A percentile compares a stretch with the other conserved stretches of the same genome.
phyloP scores from a whole-genome alignment of 2,329 filamentous ascomycete species.

The Aspergillus sp. region DNA sequence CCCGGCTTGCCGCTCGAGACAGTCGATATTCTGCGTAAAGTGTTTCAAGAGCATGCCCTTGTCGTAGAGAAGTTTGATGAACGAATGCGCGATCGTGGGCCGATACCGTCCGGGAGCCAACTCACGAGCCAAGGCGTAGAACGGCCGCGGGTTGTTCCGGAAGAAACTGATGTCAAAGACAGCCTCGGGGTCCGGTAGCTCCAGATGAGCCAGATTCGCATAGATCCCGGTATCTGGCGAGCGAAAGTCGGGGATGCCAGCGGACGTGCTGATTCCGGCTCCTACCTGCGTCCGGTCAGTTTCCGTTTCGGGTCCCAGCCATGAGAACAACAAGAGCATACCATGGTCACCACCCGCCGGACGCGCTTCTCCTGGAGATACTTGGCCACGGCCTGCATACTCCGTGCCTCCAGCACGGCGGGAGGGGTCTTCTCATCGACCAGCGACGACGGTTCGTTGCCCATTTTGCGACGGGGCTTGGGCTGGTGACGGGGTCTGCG shows the following conservation, averaged over 20 bases:
- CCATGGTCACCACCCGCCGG: constrained; percentile 71
- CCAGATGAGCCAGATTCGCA: constrained; percentile 75
- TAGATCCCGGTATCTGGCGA: constrained; percentile 91
- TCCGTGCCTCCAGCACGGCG: constrained; percentile 58
- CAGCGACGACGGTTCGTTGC: constrained; percentile 67
- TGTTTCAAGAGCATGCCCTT: constrained; percentile 74
- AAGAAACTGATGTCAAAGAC: constrained; percentile 94
- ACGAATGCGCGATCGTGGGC: constrained; percentile 83
- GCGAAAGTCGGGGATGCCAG: constrained; percentile 79
- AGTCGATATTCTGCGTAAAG: constrained; percentile 98
- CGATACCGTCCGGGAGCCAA: constrained; percentile 83
- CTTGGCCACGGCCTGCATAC: constrained; percentile 65
- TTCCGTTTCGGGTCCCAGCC: not conserved
- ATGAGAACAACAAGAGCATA: constrained; percentile 23
- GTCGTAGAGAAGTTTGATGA: constrained; percentile 70
- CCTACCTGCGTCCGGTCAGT: constrained; percentile 49
- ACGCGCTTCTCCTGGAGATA: constrained; percentile 64
- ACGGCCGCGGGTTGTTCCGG: constrained; percentile 70
- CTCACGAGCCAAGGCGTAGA: constrained; percentile 86
- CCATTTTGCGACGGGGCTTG: constrained; percentile 51
- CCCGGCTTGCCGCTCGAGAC: constrained; percentile 78
- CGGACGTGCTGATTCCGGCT: constrained; percentile 60
- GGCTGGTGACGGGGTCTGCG: constrained; percentile 16
- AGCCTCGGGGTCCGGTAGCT: constrained; percentile 81
- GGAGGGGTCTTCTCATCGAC: constrained; percentile 59